Evolutionary conservation across 305 asterid species (phyloP).

Genomic region (Fraxinus baroniana): DNA sequence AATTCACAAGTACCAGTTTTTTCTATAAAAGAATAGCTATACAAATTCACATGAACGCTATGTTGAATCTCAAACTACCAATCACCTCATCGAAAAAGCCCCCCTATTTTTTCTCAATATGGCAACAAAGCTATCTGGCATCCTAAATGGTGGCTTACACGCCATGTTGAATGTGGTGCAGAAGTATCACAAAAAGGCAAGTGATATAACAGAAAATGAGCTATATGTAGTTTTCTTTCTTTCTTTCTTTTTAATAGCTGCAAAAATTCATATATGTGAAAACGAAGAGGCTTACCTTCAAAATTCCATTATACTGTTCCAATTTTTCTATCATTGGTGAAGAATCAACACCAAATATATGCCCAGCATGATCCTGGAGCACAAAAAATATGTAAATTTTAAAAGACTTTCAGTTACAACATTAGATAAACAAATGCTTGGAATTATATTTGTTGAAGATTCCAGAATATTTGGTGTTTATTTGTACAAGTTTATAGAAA

Average conservation of each 20-base stretch:
- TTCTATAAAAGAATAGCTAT: background rate
- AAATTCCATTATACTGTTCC: constrained; percentile 78
- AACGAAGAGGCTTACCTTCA: constrained; percentile 50
- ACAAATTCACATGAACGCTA: background rate
- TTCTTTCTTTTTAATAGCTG: constrained; percentile 3
- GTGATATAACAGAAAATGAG: background rate
- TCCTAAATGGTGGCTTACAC: background rate
- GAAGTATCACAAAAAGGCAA: constrained; percentile 6
- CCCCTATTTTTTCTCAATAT: background rate
- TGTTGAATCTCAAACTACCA: background rate
- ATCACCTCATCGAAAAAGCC: background rate
- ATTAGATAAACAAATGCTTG: constrained; percentile 13
- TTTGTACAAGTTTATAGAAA: too few species aligned
- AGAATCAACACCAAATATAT: constrained; percentile 92
- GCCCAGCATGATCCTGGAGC: constrained; percentile 96
- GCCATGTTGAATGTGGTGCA: background rate
- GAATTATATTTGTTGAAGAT: constrained; percentile 1
- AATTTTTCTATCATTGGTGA: constrained; percentile 76
- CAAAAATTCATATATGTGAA: constrained; percentile 15
- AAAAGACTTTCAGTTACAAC: background rate
- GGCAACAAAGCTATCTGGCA: background rate
- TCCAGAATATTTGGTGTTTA: too few species aligned
- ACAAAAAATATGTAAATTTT: background rate
- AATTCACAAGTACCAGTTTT: background rate
- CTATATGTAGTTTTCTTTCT: background rate